Evolutionary conservation across 2,329 filamentous ascomycete genomes (phyloP).

Genomic region (Aspergillus clavatus): DNA sequence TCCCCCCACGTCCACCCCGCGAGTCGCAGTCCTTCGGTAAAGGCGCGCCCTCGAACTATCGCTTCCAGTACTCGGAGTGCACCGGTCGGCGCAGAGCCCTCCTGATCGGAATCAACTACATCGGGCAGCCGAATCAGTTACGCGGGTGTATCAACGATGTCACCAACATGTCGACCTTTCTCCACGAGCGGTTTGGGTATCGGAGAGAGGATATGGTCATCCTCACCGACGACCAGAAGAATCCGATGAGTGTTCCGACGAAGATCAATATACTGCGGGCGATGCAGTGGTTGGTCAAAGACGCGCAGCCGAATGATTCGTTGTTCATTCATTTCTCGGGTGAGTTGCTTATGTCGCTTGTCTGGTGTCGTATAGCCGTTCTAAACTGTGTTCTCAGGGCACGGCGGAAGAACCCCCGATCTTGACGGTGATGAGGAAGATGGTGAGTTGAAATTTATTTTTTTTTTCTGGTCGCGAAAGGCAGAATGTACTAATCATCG

Average conservation of each 20-base stretch:
- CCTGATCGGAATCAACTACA: constrained; percentile 94
- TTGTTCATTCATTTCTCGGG: constrained; percentile 96
- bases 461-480: not conserved
- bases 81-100: constrained; percentile 83
- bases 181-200: constrained; percentile 81
- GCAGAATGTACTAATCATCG: constrained; percentile 2
- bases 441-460: constrained; percentile 38
- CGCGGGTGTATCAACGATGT: constrained; percentile 96
- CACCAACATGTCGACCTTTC: constrained; percentile 87
- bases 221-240: constrained; percentile 91
- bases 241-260: constrained; percentile 93
- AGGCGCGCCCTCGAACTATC: constrained; percentile 74
- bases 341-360: constrained; percentile 30
- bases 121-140: constrained; percentile 81
- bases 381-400: constrained; percentile 44
- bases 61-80: constrained; percentile 89
- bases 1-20: constrained; percentile 63
- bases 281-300: constrained; percentile 98
- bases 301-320: constrained; percentile 85
- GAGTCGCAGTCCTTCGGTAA: constrained; percentile 68
- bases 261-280: constrained; percentile 91
- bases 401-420: constrained; percentile 71
- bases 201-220: constrained; percentile 96
- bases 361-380: not conserved
- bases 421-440: constrained; percentile 72